Evolutionary conservation across 306 rosid species (phyloP).

Genomic region (Vicia villosa): DNA sequence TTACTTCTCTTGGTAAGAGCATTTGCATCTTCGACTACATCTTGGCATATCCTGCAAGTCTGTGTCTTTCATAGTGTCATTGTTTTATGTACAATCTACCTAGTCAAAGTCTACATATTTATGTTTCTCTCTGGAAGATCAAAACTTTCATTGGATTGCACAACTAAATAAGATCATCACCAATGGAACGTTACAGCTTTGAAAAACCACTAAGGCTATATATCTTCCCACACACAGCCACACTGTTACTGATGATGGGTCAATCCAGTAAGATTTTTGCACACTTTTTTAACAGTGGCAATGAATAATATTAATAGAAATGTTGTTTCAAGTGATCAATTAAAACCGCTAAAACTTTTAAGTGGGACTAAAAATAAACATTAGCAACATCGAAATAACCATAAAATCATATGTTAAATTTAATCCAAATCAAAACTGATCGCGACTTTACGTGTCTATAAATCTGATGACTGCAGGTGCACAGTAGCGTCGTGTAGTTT

Average conservation of each 20-base stretch:
- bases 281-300: background rate
- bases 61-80: background rate
- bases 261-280: background rate
- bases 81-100: background rate
- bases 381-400: background rate
- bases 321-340: background rate
- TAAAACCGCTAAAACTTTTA: background rate
- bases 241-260: background rate
- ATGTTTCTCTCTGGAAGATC: background rate
- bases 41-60: background rate
- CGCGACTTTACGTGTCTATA: too few species aligned
- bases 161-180: background rate
- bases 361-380: background rate
- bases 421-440: background rate
- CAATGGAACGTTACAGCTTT: background rate
- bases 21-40: background rate
- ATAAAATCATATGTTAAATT: background rate
- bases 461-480: too few species aligned
- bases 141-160: background rate
- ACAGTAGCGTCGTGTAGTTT: too few species aligned
- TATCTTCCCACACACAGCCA: background rate
- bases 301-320: background rate
- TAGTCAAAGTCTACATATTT: background rate
- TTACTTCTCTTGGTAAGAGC: slow-evolving; percentile 1
- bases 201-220: background rate